A percentile compares a stretch with the other conserved stretches of the same genome.
phyloP scores from a whole-genome alignment of 2,329 filamentous ascomycete genomes.

The Fusarium sp. region DNA sequence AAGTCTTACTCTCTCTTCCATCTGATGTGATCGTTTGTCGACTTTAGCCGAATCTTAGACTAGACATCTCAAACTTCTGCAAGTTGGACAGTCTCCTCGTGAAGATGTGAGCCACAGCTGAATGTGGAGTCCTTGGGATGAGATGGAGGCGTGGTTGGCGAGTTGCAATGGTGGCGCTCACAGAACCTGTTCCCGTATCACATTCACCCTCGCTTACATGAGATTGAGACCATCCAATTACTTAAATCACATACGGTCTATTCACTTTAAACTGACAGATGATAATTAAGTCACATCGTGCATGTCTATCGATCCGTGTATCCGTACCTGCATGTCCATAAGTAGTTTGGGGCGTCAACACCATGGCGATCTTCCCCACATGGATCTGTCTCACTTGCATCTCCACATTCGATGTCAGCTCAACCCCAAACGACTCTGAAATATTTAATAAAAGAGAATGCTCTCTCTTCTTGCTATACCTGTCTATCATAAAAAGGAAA shows the following conservation, averaged over 20 bases:
- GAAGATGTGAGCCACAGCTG: no score
- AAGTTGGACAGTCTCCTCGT: rapidly evolving
- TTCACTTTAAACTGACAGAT: neutral
- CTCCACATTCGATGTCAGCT: neutral
- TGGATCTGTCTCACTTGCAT: neutral
- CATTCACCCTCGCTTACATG: rapidly evolving
- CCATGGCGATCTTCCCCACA: neutral
- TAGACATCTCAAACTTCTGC: rapidly evolving
- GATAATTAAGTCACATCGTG: neutral
- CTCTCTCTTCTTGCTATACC: rapidly evolving
- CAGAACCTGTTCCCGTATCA: no score
- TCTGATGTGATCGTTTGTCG: no score
- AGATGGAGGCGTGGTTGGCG: neutral
- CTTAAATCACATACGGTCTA: rapidly evolving
- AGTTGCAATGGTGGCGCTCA: rapidly evolving
- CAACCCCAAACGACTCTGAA: neutral
- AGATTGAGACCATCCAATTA: neutral
- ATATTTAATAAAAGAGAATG: rapidly evolving
- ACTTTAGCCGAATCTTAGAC: no score
- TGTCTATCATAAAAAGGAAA: no score
- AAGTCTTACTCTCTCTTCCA: neutral
- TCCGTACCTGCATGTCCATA: neutral
- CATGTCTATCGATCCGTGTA: neutral
- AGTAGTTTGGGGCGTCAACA: neutral
- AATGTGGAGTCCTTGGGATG: neutral